These are phyloP conservation scores for Exophiala bonariae DNA, from an alignment of 2,329 filamentous ascomycete genomes.

Conservation along the genomic window DNA sequence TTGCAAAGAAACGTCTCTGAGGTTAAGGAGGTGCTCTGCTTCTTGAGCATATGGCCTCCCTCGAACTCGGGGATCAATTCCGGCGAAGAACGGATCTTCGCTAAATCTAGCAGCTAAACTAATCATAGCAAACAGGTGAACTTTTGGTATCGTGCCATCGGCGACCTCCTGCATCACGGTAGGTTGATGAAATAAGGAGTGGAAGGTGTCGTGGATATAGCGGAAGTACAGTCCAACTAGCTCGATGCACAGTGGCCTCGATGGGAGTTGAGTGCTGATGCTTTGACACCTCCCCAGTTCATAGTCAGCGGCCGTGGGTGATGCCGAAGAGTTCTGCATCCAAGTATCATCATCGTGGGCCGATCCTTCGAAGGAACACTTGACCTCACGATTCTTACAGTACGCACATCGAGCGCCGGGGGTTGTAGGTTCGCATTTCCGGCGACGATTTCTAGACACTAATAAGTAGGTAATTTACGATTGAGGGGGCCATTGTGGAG, in stretches of 20 bases:
- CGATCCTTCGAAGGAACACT: slow-evolving; percentile 13
- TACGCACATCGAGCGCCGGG: slow-evolving; percentile 17
- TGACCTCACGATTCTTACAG: slow-evolving; percentile 15
- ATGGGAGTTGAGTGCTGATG: slow-evolving; percentile 9
- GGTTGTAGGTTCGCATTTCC: slow-evolving; percentile 17
- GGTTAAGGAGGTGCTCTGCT: slow-evolving; percentile 30
- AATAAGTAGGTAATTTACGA: too few species aligned
- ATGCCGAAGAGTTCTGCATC: slow-evolving; percentile 1
- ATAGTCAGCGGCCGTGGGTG: slow-evolving; percentile 2
- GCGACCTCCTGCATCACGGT: slow-evolving; percentile 21
- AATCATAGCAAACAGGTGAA: slow-evolving; percentile 17
- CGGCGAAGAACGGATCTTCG: slow-evolving; percentile 16
- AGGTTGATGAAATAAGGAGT: slow-evolving; percentile 24
- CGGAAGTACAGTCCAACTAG: slow-evolving; percentile 25
- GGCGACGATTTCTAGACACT: slow-evolving; percentile 12
- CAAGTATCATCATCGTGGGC: background rate
- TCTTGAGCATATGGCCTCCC: slow-evolving; percentile 20
- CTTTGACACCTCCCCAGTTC: slow-evolving; percentile 9
- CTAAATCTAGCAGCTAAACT: slow-evolving; percentile 20
- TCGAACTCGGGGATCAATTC: slow-evolving; percentile 16
- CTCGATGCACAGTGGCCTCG: slow-evolving; percentile 19
- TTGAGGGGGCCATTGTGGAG: too few species aligned
- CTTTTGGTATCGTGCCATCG: slow-evolving; percentile 12
- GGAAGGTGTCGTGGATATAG: slow-evolving; percentile 25
- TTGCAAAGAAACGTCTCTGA: slow-evolving; percentile 38